Evolutionary conservation across 176 grass and related monocot genomes (phyloP).

Genomic region (Eragrostis curvula): DNA sequence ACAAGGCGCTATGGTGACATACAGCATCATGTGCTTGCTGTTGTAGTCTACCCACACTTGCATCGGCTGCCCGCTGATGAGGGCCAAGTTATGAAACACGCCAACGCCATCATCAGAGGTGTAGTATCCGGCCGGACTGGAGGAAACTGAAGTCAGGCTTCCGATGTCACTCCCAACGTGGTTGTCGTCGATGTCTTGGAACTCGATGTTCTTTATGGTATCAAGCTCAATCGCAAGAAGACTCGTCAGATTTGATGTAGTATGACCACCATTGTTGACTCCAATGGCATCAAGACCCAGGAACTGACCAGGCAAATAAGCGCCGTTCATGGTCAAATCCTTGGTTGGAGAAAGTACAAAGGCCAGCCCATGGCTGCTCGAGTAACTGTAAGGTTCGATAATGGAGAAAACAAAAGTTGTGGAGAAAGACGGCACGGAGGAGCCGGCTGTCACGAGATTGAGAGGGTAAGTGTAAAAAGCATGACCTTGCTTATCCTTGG

Average conservation of each 20-base stretch:
- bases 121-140: constrained; percentile 30
- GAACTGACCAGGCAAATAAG: neutral
- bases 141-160: neutral
- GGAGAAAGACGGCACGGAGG: constrained; percentile 41
- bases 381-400: neutral
- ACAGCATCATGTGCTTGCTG: neutral
- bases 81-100: neutral
- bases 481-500: constrained; percentile 3
- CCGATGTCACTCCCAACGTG: constrained; percentile 47
- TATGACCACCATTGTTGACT: neutral
- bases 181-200: constrained; percentile 26
- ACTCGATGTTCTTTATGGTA: neutral
- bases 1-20: constrained; percentile 36
- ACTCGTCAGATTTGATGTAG: neutral
- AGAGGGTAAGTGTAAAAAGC: constrained; percentile 44
- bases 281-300: constrained; percentile 3
- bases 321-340: neutral
- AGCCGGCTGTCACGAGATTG: neutral
- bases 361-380: constrained; percentile 30
- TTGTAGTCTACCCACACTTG: constrained; percentile 56
- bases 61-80: neutral
- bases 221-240: constrained; percentile 45
- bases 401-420: constrained; percentile 51
- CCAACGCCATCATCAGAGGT: neutral
- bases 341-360: constrained; percentile 39